Percentiles rank a stretch among this genome's conserved stretches.
These are phyloP conservation scores for Apiospora aurea DNA, from an alignment of 2,329 filamentous ascomycete species.

Conservation along the genomic window DNA sequence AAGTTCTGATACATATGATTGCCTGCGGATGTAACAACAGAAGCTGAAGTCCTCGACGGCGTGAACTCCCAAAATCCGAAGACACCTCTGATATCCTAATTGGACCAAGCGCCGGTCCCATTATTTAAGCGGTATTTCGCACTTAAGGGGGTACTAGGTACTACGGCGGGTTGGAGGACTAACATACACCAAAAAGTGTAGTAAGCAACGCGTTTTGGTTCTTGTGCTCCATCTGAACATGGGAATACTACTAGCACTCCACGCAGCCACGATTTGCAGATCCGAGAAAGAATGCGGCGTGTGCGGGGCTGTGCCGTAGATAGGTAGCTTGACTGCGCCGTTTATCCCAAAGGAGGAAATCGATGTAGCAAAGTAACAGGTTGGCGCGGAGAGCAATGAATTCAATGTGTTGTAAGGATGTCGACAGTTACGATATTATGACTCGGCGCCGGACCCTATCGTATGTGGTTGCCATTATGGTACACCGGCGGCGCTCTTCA, in stretches of 20 bases:
- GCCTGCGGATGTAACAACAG: too few species aligned
- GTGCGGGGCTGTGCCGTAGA: not conserved
- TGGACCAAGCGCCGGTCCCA: too few species aligned
- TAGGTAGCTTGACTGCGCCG: not conserved
- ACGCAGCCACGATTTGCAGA: not conserved
- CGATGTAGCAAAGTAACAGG: not conserved
- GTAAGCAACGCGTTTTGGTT: not conserved
- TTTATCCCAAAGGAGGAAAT: not conserved
- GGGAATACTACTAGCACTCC: not conserved
- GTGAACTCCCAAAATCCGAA: too few species aligned
- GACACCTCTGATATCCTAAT: too few species aligned
- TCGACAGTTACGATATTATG: not conserved
- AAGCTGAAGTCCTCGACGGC: too few species aligned
- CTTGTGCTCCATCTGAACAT: not conserved
- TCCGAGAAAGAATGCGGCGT: not conserved
- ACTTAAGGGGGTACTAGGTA: too few species aligned
- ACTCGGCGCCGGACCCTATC: not conserved
- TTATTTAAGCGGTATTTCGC: too few species aligned
- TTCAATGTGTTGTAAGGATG: not conserved
- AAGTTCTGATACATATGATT: too few species aligned
- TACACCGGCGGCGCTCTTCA: not conserved
- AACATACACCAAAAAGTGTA: not conserved
- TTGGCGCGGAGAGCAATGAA: too few species aligned
- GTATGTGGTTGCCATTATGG: not conserved
- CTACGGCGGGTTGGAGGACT: not conserved